Percentiles rank a stretch among this genome's conserved stretches.
These are phyloP conservation scores for Leccinum broughii DNA, from an alignment of 768 basidiomycete species.

Conservation along the genomic window DNA sequence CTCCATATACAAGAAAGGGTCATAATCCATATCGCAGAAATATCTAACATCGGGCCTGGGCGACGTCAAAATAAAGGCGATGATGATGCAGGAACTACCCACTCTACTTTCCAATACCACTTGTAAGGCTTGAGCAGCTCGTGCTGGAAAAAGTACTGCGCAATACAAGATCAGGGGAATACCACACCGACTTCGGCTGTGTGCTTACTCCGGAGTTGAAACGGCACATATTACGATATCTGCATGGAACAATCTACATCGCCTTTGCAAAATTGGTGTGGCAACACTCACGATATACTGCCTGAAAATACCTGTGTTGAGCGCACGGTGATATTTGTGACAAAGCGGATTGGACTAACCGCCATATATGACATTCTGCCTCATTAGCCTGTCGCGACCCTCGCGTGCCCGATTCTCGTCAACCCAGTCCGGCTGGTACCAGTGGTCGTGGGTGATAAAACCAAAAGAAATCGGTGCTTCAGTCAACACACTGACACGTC, in stretches of 20 bases:
- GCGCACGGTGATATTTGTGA: neutral
- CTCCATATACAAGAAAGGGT: conserved; percentile 59
- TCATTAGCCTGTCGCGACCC: conserved; percentile 52
- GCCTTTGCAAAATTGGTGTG: neutral
- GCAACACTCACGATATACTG: conserved; percentile 42
- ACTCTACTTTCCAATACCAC: conserved; percentile 67
- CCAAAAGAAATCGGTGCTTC: conserved; percentile 51
- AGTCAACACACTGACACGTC: conserved; percentile 40
- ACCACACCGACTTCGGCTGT: neutral
- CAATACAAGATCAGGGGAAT: conserved; percentile 9
- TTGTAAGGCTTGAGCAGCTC: conserved; percentile 51
- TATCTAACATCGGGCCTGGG: conserved; percentile 50
- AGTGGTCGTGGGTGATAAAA: conserved; percentile 57
- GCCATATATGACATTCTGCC: conserved; percentile 49
- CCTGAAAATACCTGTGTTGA: conserved; percentile 29
- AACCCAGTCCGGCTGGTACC: conserved; percentile 76
- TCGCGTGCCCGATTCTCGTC: conserved; percentile 62
- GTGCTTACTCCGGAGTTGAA: conserved; percentile 65
- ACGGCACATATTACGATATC: conserved; percentile 79
- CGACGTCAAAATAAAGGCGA: neutral
- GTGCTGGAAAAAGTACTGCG: conserved; percentile 56
- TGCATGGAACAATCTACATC: conserved; percentile 10
- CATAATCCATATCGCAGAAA: conserved; percentile 52
- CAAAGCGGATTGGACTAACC: conserved; percentile 34
- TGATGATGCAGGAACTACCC: conserved; percentile 14